Evolutionary conservation across 2,329 filamentous ascomycete genomes (phyloP), one percentile per base, ranked within the genome.

Genomic region (Pseudogymnoascus sp.): DNA sequence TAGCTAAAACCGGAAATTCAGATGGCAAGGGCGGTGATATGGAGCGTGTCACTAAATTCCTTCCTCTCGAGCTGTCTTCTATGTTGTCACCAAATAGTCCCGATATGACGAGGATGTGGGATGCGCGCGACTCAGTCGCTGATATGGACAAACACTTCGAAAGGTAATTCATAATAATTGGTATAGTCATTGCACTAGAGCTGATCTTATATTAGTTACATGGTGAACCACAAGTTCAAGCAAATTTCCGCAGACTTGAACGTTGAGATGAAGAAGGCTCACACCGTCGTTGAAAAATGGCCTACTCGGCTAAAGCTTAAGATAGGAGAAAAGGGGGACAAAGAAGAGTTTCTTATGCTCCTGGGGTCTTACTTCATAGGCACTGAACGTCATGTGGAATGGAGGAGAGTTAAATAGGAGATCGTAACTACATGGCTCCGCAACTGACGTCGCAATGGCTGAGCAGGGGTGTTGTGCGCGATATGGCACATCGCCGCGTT

Each of bases 281-380:
- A 76, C 35, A 74, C 71, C 0, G 71, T 77, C 42, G 67, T 77
- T 11, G 69, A 72, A 7, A 63, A 68, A 7, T 77, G 74, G 74
- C 75, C 75, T 4, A 64, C 66, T 33, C 66, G 68, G 15, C 31
- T 76, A 33, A 68, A 66, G 19, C 62, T 68, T 10, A 63, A 65
- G 4, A 61, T 65, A 23, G 60, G 65, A 33, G 61, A 66, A 21
- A 60, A 46, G 2, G 68, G 66, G 4, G 71, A 70, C 0, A 66
- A 72, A 42, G 67, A 70, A 15, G 73, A 75, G 56, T 76, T 77
- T 66, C 64, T 71, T 6, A 10, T 62, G 42, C 11, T 67, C 9
- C 21, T 68, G 13, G 40, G 44, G 13, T 61, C 56, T 19, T 60
- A 60, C 1, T 13, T 62, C 17, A 38, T 23, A 1, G 68, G 69